Base-by-base conservation (phyloP, 2,329 filamentous ascomycete genomes). In the Cladosporium sp. region DNA sequence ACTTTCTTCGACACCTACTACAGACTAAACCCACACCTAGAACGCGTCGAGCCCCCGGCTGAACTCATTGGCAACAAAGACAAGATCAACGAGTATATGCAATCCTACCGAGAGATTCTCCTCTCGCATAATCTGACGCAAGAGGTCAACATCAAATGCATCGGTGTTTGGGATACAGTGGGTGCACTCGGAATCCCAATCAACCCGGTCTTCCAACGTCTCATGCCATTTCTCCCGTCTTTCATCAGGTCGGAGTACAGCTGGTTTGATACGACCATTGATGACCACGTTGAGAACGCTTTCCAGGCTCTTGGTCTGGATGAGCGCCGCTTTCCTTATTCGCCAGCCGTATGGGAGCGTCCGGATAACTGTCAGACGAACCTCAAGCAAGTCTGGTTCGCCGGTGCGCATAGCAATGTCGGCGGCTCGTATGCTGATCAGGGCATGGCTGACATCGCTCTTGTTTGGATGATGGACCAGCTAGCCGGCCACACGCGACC, bases 271-370 rank as follows among this genome's bases (percentile, higher is more conserved):
- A 68, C 66, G 4, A 57, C 57, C 25, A 55, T 68, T 3, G 60
- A 61, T 45, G 57, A 63, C 32, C 54, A 57, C n/a, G 65, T 79
- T 4, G 72, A 77, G 33, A 73, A 79, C 52, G 78, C 77, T 1
- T 80, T 79, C 53, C 78, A 80, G 38, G 78, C 77, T 0, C 64
- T 80, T 0, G 77, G 76, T 2, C 66, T 80, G 0, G 78, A 80
- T 40, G 78, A 80, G 55, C 70, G 70, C 38, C 69, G 78, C 1
- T 64, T 61, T 8, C 72, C 77, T 0, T 80, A 78, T 54, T 67
- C 68, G 0, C 77, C 78, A 0, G 76, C 77, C 0, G 61, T 80
- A 1, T 80, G 77, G 77, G 62, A 65, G 50, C 54, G 51, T 15
- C 59, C 60, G 16, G 45, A 53, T 7, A 52, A 53, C 11, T 57